Evolutionary conservation across 306 rosid species (phyloP).

Genomic region (Canavalia ensiformis): DNA sequence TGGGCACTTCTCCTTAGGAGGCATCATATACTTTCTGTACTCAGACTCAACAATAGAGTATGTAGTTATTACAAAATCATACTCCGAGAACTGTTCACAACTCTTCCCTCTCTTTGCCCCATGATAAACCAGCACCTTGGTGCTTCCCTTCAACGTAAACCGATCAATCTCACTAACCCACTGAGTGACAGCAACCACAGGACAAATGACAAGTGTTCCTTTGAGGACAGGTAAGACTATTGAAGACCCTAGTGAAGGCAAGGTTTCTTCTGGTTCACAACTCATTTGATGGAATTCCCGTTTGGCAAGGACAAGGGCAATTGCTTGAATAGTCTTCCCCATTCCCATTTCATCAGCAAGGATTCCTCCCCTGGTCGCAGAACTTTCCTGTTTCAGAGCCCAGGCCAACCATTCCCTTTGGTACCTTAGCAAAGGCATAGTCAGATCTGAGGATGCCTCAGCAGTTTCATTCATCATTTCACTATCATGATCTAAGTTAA

Average conservation of each 20-base stretch:
- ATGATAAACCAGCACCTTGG: conserved; percentile 83
- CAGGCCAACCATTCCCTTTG: conserved; percentile 96
- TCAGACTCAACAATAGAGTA: conserved; percentile 87
- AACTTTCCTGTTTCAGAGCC: conserved; percentile 85
- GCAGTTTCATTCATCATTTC: conserved; percentile 66
- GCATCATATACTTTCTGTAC: conserved; percentile 85
- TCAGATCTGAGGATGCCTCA: conserved; percentile 76
- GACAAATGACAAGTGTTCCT: conserved; percentile 91
- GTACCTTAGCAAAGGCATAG: conserved; percentile 82
- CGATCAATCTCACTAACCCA: conserved; percentile 85
- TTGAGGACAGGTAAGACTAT: conserved; percentile 53
- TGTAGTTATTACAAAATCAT: conserved; percentile 89
- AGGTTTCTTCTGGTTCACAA: conserved; percentile 52
- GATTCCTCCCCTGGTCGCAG: conserved; percentile 77
- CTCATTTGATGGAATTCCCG: conserved; percentile 52
- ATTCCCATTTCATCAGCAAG: conserved; percentile 99
- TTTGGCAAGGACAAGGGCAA: conserved; percentile 90
- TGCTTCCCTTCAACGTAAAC: conserved; percentile 81
- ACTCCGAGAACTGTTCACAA: conserved; percentile 57
- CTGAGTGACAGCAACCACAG: conserved; percentile 90
- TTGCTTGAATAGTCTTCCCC: conserved; percentile 98
- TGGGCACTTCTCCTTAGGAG: conserved; percentile 77
- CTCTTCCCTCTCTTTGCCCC: conserved; percentile 78
- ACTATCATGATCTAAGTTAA: conserved; percentile 59
- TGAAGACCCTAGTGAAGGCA: conserved; percentile 60